These are phyloP conservation scores for Beauveria sp. DNA, from an alignment of 2,329 filamentous ascomycete species.

Conservation along the genomic window DNA sequence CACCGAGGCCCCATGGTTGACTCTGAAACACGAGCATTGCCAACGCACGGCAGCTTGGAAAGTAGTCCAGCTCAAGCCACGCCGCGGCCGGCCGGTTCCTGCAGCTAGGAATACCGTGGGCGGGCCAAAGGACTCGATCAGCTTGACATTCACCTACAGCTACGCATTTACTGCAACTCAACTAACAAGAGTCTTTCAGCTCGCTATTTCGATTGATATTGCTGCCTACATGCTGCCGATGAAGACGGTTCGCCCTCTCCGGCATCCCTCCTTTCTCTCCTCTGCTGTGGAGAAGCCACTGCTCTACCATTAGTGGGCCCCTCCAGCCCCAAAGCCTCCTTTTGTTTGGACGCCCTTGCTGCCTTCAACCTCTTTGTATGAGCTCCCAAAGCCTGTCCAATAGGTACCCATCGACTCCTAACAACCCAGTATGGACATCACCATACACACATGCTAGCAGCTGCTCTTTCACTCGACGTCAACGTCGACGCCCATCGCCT, in stretches of 20 bases:
- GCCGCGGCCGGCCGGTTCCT: background rate
- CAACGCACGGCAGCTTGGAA: background rate
- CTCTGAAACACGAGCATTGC: background rate
- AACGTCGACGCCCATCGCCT: background rate
- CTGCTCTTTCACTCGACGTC: background rate
- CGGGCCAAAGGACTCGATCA: background rate
- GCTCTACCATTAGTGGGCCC: no score
- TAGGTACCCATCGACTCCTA: background rate
- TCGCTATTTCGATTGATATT: no score
- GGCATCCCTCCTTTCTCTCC: no score
- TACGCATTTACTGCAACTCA: no score
- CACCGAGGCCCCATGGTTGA: background rate
- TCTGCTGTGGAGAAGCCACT: no score
- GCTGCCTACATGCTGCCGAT: no score
- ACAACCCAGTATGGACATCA: background rate
- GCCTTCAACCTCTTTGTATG: no score
- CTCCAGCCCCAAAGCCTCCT: no score
- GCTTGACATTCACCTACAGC: background rate
- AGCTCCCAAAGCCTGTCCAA: no score
- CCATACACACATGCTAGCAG: background rate
- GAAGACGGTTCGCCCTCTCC: no score
- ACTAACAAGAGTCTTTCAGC: no score
- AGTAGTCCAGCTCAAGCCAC: background rate
- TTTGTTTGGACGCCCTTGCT: no score
- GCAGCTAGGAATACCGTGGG: background rate